Evolutionary conservation across 1,139 yeast species (phyloP), one percentile per base, ranked within the genome.

Genomic region (Debaryomyces fabryi): DNA sequence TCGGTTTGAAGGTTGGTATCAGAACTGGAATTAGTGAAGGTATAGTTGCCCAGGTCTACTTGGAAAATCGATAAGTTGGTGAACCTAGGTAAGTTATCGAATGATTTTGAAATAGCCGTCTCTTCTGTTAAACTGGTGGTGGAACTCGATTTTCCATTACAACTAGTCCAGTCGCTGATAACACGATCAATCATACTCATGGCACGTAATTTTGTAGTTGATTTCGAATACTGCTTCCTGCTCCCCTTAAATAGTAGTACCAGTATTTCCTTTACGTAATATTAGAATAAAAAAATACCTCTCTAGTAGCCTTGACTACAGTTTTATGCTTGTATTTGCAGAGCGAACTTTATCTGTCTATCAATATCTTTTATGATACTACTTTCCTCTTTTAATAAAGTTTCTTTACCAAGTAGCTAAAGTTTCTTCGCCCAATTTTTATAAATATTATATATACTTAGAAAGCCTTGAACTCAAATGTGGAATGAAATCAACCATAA

Each of bases 111-210:
- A n/a, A 25, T n/a, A 4, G 25, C 37, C 3, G 43, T n/a, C 32
- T 50, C 51, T 29, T 47, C 40, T 8, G 46, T 46, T 16, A 52
- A 40, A 12, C 47, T 44, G 18, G 49, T 40, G 23, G 55, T 52
- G 6, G 56, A 49, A 15, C 43, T 46, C 12, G 57, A 47, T 34
- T 53, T 54, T 24, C 47, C 49, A 24, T 46, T 39, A 20, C 37
- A 42, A 16, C 41, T 32, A 27, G 43, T 40, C 33, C 46, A 30
- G 18, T 40, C 18, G 25, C 36, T 44, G 21, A 37, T 40, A n/a
- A 49, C 39, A 25, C 36, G 39, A 13, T 45, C 47, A 8, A 49
- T 36, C 25, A 45, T 35, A 29, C 45, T 44, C 48, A 41, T 40
- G 36, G 20, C 23, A 9, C 8, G 35, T 15, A 9, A 6, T 16